Percentiles rank a stretch among this genome's conserved stretches.
phyloP scores from a whole-genome alignment of 2,329 filamentous ascomycete species.

The Mycosphaerella arachidis region DNA sequence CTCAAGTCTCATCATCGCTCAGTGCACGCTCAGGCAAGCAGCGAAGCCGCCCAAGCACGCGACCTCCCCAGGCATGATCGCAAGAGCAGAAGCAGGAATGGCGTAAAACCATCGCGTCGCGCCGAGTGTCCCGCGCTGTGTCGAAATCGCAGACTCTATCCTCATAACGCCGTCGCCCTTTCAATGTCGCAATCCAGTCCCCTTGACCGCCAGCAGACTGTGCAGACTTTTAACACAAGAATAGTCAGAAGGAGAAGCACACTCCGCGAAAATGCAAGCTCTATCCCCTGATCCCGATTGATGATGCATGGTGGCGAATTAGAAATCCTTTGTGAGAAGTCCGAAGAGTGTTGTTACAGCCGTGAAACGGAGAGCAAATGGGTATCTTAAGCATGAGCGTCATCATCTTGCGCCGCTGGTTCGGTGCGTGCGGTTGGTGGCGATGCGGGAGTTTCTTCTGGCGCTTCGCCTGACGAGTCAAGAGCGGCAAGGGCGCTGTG shows the following conservation, averaged over 20 bases:
- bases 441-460: constrained; percentile 57
- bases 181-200: constrained; percentile 3
- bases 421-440: constrained; percentile 30
- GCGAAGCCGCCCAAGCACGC: background rate
- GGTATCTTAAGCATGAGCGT: constrained; percentile 29
- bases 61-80: constrained; percentile 6
- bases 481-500: constrained; percentile 51
- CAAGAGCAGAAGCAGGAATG: constrained; percentile 9
- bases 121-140: background rate
- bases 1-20: background rate
- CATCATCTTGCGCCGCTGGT: constrained; percentile 25
- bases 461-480: constrained; percentile 50
- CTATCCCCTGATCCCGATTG: constrained; percentile 6
- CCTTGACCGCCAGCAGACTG: constrained; percentile 5
- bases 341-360: constrained; percentile 23
- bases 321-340: constrained; percentile 20
- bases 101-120: constrained; percentile 16
- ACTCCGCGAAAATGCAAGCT: constrained; percentile 3
- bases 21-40: background rate
- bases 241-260: constrained; percentile 6
- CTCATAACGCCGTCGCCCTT: constrained; percentile 14
- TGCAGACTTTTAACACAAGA: constrained; percentile 12
- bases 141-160: background rate
- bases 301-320: constrained; percentile 10
- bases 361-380: constrained; percentile 21